phyloP scores from a whole-genome alignment of 2,329 filamentous ascomycete genomes.

The Knoxdaviesia proteae region DNA sequence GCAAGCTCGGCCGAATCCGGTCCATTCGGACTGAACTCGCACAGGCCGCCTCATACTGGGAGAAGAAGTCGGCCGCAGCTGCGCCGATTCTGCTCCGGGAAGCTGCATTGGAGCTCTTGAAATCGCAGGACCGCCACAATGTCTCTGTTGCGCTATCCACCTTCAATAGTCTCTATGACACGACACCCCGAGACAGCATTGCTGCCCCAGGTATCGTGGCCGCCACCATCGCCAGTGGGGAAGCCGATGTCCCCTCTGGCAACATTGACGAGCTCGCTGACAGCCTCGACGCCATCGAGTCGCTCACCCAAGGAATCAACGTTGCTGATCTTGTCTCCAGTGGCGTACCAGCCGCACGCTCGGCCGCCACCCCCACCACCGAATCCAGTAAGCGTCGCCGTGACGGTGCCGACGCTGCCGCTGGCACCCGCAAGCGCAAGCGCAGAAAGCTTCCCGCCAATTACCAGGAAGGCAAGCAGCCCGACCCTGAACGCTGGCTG shows the following conservation, averaged over 20 bases:
- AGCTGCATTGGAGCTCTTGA: constrained; percentile 64
- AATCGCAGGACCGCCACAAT: constrained; percentile 50
- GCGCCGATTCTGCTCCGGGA: constrained; percentile 53
- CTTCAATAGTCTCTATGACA: constrained; percentile 49
- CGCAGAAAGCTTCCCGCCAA: constrained; percentile 48
- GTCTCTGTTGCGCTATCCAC: constrained; percentile 52
- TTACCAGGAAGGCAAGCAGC: constrained; percentile 55
- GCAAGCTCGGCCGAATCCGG: constrained; percentile 48
- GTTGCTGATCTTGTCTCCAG: constrained; percentile 39
- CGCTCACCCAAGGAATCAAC: constrained; percentile 39
- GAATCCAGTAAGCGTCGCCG: no score
- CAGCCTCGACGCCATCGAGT: constrained; percentile 38
- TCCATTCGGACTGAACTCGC: constrained; percentile 55
- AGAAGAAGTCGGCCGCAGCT: constrained; percentile 24
- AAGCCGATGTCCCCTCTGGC: no score
- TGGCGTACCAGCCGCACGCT: constrained; percentile 30
- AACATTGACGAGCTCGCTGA: constrained; percentile 30
- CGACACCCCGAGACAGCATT: constrained; percentile 45
- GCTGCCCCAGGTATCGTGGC: constrained; percentile 73
- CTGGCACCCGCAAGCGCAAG: constrained; percentile 33
- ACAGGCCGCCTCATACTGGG: constrained; percentile 69
- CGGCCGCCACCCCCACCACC: constrained; percentile 8
- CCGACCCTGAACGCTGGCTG: constrained; percentile 84
- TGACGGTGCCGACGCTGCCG: not conserved
- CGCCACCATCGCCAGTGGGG: constrained; percentile 36